Base-by-base conservation (phyloP, 179 eudicot genomes). In the Beta corolliflora region DNA sequence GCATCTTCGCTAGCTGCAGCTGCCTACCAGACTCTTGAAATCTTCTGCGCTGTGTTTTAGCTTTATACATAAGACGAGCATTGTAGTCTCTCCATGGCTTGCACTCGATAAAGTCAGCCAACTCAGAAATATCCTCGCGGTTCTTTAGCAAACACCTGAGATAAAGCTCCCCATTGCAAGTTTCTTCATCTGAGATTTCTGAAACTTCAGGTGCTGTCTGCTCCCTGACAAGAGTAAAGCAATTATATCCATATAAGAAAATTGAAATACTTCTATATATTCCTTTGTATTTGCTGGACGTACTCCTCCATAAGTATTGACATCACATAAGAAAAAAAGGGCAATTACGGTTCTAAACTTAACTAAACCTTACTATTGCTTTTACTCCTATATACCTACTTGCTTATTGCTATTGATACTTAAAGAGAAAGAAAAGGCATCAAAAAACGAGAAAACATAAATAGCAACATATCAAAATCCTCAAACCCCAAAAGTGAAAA, bases 91-190 rank as follows among this genome's bases (percentile, higher is more conserved):
- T 92, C 21, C 86, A 91, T 54, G 65, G 77, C 83, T 86, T 84
- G 90, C 96, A 94, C 80, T 84, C 92, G 2, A 94, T 73, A 72
- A 92, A 94, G 85, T 89, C 92, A 23, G 87, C 88, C 77, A 93
- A 81, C 70, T 91, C 98, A 19, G 90, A 90, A 66, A 89, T 82
- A 73, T 78, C 76, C 36, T 77, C 76, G 3, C 15, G 68, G 19
- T 53, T 68, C 25, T 65, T 48, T 45, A 60, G 18, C 65, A 83
- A 31, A 84, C 87, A 85, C 78, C 73, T 85, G 44, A 93, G 85
- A 80, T 54, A 94, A 46, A 75, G 52, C 88, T 86, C 86, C 74
- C 94, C 97, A 67, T 84, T 87, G 79, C 87, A 86, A 12, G 90
- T 85, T 81, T 89, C 89, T 73, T 81, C 83, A 55, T 76, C 78